phyloP scores from a whole-genome alignment of 495 filamentous ascomycete genomes.

The Podospora didyma region DNA sequence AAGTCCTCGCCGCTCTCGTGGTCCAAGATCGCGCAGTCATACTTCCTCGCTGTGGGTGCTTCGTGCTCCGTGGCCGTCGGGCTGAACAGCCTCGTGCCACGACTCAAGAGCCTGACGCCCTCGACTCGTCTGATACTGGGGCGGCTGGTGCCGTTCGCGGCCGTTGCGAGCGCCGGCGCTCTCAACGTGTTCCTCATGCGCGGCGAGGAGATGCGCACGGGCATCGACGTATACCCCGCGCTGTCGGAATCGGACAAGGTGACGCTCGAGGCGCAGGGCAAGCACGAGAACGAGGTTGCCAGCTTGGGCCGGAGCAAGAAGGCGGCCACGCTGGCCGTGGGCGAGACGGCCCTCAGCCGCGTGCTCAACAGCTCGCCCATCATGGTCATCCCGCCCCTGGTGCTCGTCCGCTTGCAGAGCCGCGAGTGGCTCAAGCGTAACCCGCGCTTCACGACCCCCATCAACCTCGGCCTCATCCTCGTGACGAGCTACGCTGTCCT shows the following conservation, averaged over 20 bases:
- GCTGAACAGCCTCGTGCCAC: conserved; percentile 83
- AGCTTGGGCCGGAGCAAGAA: conserved; percentile 80
- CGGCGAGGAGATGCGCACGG: conserved; percentile 85
- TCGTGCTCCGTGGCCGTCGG: conserved; percentile 91
- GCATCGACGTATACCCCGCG: conserved; percentile 91
- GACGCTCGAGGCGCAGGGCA: conserved; percentile 43
- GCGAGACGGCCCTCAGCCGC: conserved; percentile 83
- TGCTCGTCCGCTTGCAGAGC: conserved; percentile 77
- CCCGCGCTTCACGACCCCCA: conserved; percentile 66
- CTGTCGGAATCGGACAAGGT: conserved; percentile 53
- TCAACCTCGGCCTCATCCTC: conserved; percentile 82
- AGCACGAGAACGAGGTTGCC: conserved; percentile 55
- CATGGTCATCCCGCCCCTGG: conserved; percentile 88
- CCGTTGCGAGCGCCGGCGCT: conserved; percentile 82
- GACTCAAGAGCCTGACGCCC: conserved; percentile 72
- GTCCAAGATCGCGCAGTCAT: conserved; percentile 79
- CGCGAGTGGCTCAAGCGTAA: conserved; percentile 63
- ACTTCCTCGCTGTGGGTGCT: conserved; percentile 85
- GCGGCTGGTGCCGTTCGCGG: conserved; percentile 90
- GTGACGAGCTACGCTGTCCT: conserved; percentile 78
- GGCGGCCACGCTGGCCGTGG: conserved; percentile 83
- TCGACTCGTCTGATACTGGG: conserved; percentile 67
- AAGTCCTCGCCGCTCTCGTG: conserved; percentile 84
- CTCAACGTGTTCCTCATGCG: conserved; percentile 98
- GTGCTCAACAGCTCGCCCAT: conserved; percentile 93